Conservation (phyloP, 768 basidiomycete genomes). For the Coprinopsis sp. region DNA sequence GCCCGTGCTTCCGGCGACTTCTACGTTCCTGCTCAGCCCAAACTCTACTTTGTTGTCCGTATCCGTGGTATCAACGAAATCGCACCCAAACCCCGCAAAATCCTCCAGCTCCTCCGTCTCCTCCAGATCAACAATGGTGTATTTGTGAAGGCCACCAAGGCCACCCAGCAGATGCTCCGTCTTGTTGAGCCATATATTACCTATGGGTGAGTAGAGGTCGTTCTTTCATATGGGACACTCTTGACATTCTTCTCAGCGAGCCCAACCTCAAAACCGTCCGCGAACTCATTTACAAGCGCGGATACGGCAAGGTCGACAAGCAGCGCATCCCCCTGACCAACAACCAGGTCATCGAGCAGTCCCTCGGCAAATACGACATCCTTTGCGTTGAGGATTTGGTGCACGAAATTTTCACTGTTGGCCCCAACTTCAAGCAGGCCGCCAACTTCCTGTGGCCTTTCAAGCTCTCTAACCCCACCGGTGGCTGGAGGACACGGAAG, state of each 20-base stretch:
- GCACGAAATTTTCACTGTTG: constrained; percentile 91
- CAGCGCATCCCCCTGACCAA: constrained; percentile 94
- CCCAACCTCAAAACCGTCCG: constrained; percentile 96
- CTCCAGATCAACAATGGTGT: constrained; percentile 99
- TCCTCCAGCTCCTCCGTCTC: constrained; percentile 95
- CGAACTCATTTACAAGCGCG: constrained; percentile 98
- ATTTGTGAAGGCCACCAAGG: constrained; percentile 94
- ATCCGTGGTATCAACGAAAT: constrained; percentile 99
- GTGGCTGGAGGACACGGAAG: constrained; percentile 96
- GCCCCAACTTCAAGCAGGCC: constrained; percentile 99
- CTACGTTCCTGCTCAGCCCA: constrained; percentile 95
- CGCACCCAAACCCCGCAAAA: constrained; percentile 98
- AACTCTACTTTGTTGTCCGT: constrained; percentile 96
- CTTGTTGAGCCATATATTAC: constrained; percentile 96
- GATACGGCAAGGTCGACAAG: constrained; percentile 97
- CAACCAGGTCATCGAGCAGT: constrained; percentile 88
- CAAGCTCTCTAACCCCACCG: constrained; percentile 98
- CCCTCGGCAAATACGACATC: constrained; percentile 91
- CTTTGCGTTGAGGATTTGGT: constrained; percentile 96
- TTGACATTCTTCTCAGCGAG: constrained; percentile 49
- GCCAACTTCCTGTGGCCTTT: constrained; percentile 99
- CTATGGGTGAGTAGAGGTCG: constrained; percentile 63
- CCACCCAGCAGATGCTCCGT: constrained; percentile 97
- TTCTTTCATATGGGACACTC: background rate
- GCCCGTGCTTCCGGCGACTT: constrained; percentile 92